A percentile compares a stretch with the other conserved stretches of the same genome.
These are phyloP conservation scores for Backusella westeae DNA, from an alignment of 192 early-diverging fungal genomes.

Conservation along the genomic window DNA sequence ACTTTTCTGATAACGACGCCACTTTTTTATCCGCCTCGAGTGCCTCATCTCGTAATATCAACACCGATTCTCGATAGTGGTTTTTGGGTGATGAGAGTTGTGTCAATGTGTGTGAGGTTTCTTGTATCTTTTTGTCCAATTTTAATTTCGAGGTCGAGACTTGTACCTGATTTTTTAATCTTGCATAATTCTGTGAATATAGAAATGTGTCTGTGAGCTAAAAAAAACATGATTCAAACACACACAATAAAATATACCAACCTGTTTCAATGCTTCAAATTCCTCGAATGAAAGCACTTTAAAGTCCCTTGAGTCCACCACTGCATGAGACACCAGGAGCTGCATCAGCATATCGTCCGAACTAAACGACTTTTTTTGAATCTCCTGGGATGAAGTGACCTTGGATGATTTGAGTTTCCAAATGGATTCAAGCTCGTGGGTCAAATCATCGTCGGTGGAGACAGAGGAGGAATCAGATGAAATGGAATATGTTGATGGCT, in stretches of 20 bases:
- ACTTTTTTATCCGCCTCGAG: conserved; percentile 51
- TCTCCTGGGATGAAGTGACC: background rate
- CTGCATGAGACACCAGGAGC: conserved; percentile 48
- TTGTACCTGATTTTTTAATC: conserved; percentile 45
- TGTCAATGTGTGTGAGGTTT: conserved; percentile 54
- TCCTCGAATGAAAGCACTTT: conserved; percentile 50
- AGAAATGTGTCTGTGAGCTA: no score
- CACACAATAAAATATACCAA: background rate
- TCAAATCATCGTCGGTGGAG: background rate
- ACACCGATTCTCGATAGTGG: conserved; percentile 48
- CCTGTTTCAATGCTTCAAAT: conserved; percentile 54
- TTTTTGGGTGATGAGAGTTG: conserved; percentile 29
- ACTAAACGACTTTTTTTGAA: background rate
- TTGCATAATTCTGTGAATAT: conserved; percentile 44
- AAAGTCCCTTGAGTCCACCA: conserved; percentile 54
- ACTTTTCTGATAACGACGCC: conserved; percentile 45
- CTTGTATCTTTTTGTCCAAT: conserved; percentile 58
- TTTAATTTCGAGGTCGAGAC: conserved; percentile 45
- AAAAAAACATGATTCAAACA: no score
- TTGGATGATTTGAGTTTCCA: conserved; percentile 9
- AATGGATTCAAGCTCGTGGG: conserved; percentile 4
- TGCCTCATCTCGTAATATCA: conserved; percentile 51
- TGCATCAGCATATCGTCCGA: conserved; percentile 27
- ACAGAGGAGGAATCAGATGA: background rate
- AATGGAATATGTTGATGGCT: background rate